phyloP scores from a whole-genome alignment of 495 filamentous ascomycete genomes.

The Aspergillus taichungensis region DNA sequence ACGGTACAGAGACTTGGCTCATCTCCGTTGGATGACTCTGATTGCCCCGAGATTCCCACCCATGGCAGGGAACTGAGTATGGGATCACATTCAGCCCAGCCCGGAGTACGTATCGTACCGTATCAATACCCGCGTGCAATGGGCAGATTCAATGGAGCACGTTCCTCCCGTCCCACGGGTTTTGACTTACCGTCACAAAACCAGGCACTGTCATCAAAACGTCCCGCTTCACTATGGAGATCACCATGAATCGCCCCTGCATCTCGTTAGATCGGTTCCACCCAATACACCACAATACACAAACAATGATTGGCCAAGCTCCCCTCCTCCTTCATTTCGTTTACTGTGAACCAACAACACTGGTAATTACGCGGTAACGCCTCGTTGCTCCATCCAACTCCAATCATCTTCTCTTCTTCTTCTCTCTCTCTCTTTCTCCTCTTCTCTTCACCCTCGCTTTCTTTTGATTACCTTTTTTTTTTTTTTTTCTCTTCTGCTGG shows the following conservation, averaged over 20 bases:
- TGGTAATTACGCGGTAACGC: conserved; percentile 10
- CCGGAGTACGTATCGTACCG: no score
- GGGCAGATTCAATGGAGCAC: no score
- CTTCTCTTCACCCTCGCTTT: neutral
- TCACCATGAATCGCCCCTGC: neutral
- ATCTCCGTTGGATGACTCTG: no score
- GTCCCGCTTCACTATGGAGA: conserved; percentile 4
- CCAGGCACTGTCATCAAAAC: conserved; percentile 14
- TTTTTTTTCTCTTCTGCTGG: neutral
- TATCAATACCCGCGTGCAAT: no score
- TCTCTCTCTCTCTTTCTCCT: conserved; percentile 1
- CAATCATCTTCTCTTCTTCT: neutral
- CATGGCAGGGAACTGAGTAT: no score
- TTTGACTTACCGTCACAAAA: conserved; percentile 5
- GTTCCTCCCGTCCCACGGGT: no score
- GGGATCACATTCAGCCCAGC: no score
- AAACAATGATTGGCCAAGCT: conserved; percentile 8
- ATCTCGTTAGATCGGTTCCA: conserved; percentile 1
- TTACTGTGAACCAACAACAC: conserved; percentile 1
- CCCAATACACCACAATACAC: conserved; percentile 3
- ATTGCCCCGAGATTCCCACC: no score
- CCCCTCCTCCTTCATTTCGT: conserved; percentile 15
- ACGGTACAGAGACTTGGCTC: no score
- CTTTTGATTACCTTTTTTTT: neutral
- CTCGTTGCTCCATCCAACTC: neutral